phyloP scores from a whole-genome alignment of 495 filamentous ascomycete genomes.

The Trichoderma erinaceum region DNA sequence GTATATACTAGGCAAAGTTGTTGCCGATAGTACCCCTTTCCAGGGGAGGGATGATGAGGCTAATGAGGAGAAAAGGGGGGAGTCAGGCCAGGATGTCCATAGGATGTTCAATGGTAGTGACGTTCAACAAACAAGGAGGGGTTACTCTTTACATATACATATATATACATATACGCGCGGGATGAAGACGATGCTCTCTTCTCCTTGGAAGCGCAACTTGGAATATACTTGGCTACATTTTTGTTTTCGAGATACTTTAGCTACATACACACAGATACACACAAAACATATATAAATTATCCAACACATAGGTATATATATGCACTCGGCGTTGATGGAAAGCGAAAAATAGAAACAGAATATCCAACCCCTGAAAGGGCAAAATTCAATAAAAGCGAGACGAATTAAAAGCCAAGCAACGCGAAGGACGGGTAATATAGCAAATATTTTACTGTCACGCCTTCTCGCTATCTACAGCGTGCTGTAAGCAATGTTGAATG shows the following conservation, averaged over 20 bases:
- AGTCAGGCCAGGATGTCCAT: too few species aligned
- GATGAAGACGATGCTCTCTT: background rate
- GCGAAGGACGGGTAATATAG: too few species aligned
- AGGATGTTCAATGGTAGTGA: background rate
- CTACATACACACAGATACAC: background rate
- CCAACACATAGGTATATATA: background rate
- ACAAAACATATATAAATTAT: too few species aligned
- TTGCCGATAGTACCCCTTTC: background rate
- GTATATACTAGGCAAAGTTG: slow-evolving; percentile 52
- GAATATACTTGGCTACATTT: slow-evolving; percentile 2
- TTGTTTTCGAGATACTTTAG: background rate
- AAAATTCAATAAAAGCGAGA: background rate
- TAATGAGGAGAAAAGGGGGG: background rate
- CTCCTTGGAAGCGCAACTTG: background rate
- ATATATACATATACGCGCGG: background rate
- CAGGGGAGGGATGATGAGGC: background rate
- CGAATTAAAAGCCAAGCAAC: too few species aligned
- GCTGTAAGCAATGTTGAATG: background rate
- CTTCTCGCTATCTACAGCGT: too few species aligned
- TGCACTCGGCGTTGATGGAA: background rate
- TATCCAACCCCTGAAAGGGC: background rate
- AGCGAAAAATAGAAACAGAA: background rate
- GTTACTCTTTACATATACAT: background rate
- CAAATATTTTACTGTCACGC: too few species aligned
- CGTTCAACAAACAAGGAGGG: background rate